phyloP scores from a whole-genome alignment of 1,284 basidiomycete species.

The Malassezia slooffiae region DNA sequence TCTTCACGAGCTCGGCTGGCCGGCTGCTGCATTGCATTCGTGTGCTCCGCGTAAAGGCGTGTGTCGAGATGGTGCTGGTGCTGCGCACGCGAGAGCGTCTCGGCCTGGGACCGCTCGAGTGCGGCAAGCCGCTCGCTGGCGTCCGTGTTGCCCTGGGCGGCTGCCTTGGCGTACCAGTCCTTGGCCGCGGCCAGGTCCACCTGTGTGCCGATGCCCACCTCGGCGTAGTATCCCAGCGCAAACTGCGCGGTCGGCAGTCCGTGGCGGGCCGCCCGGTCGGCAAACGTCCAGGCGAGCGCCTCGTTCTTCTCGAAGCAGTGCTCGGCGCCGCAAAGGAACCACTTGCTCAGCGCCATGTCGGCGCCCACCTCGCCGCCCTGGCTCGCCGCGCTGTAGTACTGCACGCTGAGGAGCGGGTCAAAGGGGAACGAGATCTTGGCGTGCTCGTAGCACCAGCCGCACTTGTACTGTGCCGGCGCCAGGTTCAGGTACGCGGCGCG shows the following conservation, averaged over 20 bases:
- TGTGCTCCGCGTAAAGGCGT: constrained; percentile 70
- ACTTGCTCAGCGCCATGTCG: constrained; percentile 88
- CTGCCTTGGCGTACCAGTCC: constrained; percentile 60
- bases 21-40: constrained; percentile 54
- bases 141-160: constrained; percentile 68
- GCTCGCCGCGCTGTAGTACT: constrained; percentile 73
- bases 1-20: constrained; percentile 1
- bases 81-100: constrained; percentile 61
- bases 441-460: constrained; percentile 79
- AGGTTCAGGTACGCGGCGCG: constrained; percentile 76
- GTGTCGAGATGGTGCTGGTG: constrained; percentile 67
- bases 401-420: constrained; percentile 77
- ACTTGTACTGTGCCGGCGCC: constrained; percentile 77
- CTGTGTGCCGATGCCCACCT: constrained; percentile 52
- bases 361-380: constrained; percentile 60
- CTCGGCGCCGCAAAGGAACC: constrained; percentile 81
- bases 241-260: constrained; percentile 75
- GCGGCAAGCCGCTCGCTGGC: constrained; percentile 65
- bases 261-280: constrained; percentile 74
- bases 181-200: constrained; percentile 57
- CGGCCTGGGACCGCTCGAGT: constrained; percentile 50
- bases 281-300: constrained; percentile 71
- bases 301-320: constrained; percentile 80
- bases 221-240: constrained; percentile 83
- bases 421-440: constrained; percentile 74